Conservation (phyloP, 257 asterid species). For the Petrea volubilis region DNA sequence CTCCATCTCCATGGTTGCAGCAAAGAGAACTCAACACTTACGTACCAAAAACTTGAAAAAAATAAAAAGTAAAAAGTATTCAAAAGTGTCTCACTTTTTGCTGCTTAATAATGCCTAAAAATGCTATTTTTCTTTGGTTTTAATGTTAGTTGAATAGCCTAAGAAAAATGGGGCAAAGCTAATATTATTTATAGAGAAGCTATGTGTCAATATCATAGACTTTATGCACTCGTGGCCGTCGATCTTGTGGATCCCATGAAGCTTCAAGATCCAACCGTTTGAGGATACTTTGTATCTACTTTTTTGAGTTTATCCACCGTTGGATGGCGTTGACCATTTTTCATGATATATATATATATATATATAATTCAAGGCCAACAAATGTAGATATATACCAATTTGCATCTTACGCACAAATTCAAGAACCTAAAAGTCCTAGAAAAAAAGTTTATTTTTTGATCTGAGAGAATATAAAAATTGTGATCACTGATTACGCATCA, state of each 20-base stretch:
- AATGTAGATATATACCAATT: too few species aligned
- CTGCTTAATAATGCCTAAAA: neutral
- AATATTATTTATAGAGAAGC: neutral
- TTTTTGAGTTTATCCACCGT: neutral
- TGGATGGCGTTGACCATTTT: neutral
- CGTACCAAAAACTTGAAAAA: too few species aligned
- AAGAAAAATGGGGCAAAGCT: neutral
- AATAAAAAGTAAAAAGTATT: too few species aligned
- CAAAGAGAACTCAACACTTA: neutral
- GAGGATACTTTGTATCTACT: neutral
- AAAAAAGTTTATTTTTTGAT: too few species aligned
- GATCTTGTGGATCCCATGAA: neutral
- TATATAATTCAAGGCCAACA: neutral
- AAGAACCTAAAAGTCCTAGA: too few species aligned
- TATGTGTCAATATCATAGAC: neutral
- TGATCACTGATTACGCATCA: too few species aligned
- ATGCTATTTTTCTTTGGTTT: neutral
- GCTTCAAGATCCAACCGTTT: neutral
- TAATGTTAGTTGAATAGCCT: neutral
- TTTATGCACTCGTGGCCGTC: neutral
- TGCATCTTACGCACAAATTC: too few species aligned
- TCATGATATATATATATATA: too few species aligned
- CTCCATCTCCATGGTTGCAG: constrained; percentile 14
- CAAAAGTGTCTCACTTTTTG: neutral
- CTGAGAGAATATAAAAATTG: too few species aligned